Conservation (phyloP, 2,329 filamentous ascomycete species). For the Lachnellula cervina region DNA sequence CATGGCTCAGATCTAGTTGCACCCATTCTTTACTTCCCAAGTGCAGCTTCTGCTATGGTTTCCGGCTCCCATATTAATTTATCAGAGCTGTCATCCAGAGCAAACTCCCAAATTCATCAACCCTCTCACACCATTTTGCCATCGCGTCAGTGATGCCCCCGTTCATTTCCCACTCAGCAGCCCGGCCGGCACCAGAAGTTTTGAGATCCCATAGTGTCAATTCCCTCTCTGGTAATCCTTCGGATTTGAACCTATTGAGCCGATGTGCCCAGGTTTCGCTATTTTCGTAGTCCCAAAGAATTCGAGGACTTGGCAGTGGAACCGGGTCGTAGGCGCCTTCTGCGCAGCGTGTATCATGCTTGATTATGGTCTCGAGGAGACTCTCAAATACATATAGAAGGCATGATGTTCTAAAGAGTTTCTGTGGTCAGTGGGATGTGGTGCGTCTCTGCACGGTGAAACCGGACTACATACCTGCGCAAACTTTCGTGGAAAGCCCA, state of each 20-base stretch:
- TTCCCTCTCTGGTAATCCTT: background rate
- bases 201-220: slow-evolving; percentile 13
- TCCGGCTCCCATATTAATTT: background rate
- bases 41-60: too few relatives aligned
- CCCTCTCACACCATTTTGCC: slow-evolving; percentile 25
- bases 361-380: too few relatives aligned
- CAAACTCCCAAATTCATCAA: slow-evolving; percentile 27
- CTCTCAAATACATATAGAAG: too few relatives aligned
- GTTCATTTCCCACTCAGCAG: background rate
- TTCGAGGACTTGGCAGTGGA: slow-evolving; percentile 15
- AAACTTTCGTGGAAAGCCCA: slow-evolving; percentile 1
- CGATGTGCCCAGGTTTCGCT: slow-evolving; percentile 16
- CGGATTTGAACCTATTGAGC: slow-evolving; percentile 11
- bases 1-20: too few relatives aligned
- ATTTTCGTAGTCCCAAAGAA: slow-evolving; percentile 22
- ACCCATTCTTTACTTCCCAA: too few relatives aligned
- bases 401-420: background rate
- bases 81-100: slow-evolving; percentile 26
- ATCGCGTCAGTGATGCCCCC: slow-evolving; percentile 10
- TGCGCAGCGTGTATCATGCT: too few relatives aligned
- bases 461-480: background rate
- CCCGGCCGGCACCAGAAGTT: too few relatives aligned
- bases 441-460: background rate
- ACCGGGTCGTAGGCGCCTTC: too few relatives aligned
- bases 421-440: background rate